Evolutionary conservation across 805 yeast genomes (phyloP).

Genomic region (Pichia scutulata): DNA sequence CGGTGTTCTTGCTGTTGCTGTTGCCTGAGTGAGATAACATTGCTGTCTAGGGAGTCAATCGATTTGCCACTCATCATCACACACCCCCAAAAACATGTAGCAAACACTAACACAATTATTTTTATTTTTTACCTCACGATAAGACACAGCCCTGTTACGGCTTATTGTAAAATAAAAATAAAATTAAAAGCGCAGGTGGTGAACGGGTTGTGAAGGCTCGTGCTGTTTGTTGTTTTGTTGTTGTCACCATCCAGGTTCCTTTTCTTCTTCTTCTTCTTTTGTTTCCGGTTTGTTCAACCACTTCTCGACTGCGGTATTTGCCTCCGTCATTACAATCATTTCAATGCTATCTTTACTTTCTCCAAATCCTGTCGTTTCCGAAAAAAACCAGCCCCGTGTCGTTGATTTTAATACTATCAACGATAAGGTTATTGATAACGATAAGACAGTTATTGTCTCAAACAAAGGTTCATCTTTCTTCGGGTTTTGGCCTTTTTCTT

Average conservation of each 20-base stretch:
- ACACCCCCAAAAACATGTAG: neutral
- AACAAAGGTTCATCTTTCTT: neutral
- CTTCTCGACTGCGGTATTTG: neutral
- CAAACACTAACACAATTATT: neutral
- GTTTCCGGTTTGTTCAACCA: neutral
- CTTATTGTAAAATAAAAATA: neutral
- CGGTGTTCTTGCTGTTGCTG: neutral
- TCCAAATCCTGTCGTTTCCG: neutral
- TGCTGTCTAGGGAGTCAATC: neutral
- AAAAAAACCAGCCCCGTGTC: constrained; percentile 9
- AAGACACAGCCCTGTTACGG: neutral
- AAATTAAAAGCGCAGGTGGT: too few relatives aligned
- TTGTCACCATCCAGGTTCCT: neutral
- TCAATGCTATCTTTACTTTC: constrained; percentile 4
- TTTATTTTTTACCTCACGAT: neutral
- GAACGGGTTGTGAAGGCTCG: too few relatives aligned
- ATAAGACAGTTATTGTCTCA: neutral
- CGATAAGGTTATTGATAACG: constrained; percentile 2
- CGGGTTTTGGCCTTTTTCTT: neutral
- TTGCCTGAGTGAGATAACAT: neutral
- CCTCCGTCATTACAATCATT: neutral
- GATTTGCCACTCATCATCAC: neutral
- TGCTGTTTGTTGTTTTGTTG: neutral
- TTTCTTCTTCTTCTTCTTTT: neutral
- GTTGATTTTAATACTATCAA: constrained; percentile 20